Base-by-base conservation (phyloP, 768 basidiomycete species). In the Neoboletus magnificus region DNA sequence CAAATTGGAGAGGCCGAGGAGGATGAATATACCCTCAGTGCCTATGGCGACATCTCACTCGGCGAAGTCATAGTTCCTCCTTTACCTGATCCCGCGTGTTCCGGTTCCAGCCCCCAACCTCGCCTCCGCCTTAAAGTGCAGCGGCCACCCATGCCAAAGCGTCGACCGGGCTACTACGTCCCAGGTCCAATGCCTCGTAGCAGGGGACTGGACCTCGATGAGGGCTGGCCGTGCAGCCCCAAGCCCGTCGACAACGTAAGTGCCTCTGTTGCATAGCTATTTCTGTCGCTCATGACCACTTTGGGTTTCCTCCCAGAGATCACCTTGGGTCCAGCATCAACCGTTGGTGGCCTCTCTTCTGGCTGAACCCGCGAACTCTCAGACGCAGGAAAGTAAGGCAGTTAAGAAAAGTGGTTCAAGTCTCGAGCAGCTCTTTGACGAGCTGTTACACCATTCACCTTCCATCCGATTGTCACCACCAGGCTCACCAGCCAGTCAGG, bases 21-120 rank as follows among this genome's bases (percentile, higher is more conserved):
- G 10, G 73, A 77, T 18, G 72, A 75, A 54, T 61, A 80, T 58
- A 76, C 72, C 0, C 59, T 82, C 41, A 71, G 66, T 27, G 76
- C 70, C 13, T 81, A 71, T 39, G 79, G 81, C 9, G 77, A 81
- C 25, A 74, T 80, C 25, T 77, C 78, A 1, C 66, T 76, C 1
- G 63, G 73, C 23, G 74, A 76, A 42, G 59, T 69, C 25, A 67
- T 73, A 27, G 73, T 73, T 30, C 56, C 77, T 5, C 74, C 74
- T 0, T 67, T 61, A 4, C 46, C 53, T 1, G 9, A 47, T 23
- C 36, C 54, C 13, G 9, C 54, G 15, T 32, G 3, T 13, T 3
- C 20, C 20, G 33, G 9, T 20, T 3, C 41, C 1, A 18, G 32
- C 7, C 33, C 57, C 12, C 67, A 41, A 29, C 62, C 61, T 10